Base-by-base conservation (phyloP, 2,329 filamentous ascomycete species). In the Dactylella cylindrospora region DNA sequence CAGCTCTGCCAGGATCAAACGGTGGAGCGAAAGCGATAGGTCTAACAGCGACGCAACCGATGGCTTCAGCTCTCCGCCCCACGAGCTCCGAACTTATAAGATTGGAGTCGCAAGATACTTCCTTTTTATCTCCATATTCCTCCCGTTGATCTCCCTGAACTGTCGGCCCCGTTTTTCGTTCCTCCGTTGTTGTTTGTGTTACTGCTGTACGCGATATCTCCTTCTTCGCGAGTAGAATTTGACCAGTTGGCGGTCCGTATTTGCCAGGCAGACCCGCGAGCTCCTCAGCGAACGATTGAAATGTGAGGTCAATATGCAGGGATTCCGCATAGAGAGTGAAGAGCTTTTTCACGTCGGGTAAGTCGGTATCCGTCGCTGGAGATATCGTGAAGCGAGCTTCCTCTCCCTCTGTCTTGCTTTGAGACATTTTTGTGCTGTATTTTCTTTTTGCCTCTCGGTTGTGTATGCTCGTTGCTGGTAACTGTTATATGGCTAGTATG, bases 211-310 rank as follows among this genome's bases (percentile, higher is more conserved):
- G n/a, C n/a, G n/a, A n/a, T n/a, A n/a, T n/a, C n/a, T n/a, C n/a
- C n/a, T n/a, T n/a, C 46, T 32, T 23, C 17, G 79, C 78, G 2
- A 83, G 73, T 15, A 80, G 73, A 0, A 82, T 68, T 17, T 74
- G 73, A 1, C 79, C 80, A 3, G 71, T 72, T 1, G 72, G 70
- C 3, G 72, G 69, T 0, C 74, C 70, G 68, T 83, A 83, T 68
- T 77, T 77, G 1, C 80, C 80, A 0, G 81, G 80, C 12, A 84
- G 70, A 6, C 69, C 72, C 5, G 74, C 71, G 15, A 84, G 72
- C 68, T 84, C 81, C 7, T 72, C 67, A 7, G 73, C 68, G 70
- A 82, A 83, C 59, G 75, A 73, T 69, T 84, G 80, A 67, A 80
- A 84, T 8, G 74, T 73, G 28, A 83, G 77, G 65, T 81, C 79